phyloP scores from a whole-genome alignment of 202 grass and related monocot species.

The Dendrocalamus latiflorus region DNA sequence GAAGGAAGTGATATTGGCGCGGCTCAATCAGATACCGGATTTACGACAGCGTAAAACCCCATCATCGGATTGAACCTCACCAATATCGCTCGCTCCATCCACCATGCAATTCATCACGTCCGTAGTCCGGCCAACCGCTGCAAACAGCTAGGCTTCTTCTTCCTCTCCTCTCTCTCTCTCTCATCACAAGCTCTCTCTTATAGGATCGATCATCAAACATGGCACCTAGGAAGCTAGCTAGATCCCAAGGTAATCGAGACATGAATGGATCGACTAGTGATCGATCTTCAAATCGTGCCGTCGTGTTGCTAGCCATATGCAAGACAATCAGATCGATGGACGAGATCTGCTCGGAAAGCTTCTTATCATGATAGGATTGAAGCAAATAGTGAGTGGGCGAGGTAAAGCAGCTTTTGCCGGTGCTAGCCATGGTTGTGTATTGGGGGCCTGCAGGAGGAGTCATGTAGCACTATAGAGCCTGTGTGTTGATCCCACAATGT shows the following conservation, averaged over 20 bases:
- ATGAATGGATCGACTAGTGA: not conserved
- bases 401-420: slow-evolving; percentile 18
- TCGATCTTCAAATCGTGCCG: not conserved
- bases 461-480: slow-evolving; percentile 33
- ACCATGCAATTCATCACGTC: slow-evolving; percentile 4
- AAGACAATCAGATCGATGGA: slow-evolving; percentile 22
- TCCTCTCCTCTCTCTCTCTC: not conserved
- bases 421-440: not conserved
- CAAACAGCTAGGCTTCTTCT: not conserved
- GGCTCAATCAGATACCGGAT: slow-evolving; percentile 90
- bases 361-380: slow-evolving; percentile 17
- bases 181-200: not conserved
- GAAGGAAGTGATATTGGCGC: slow-evolving; percentile 99
- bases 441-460: slow-evolving; percentile 21
- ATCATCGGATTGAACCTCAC: slow-evolving; percentile 87
- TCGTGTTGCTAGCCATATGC: slow-evolving; percentile 16
- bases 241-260: not conserved
- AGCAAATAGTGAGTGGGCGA: not conserved
- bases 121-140: not conserved
- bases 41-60: slow-evolving; percentile 36
- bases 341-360: not conserved
- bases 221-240: not conserved
- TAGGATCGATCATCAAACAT: not conserved
- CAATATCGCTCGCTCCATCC: slow-evolving; percentile 70
- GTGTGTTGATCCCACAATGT: not conserved